Evolutionary conservation across 768 basidiomycete genomes (phyloP), one percentile per base, ranked within the genome.

Genomic region (Suillus variegatus): DNA sequence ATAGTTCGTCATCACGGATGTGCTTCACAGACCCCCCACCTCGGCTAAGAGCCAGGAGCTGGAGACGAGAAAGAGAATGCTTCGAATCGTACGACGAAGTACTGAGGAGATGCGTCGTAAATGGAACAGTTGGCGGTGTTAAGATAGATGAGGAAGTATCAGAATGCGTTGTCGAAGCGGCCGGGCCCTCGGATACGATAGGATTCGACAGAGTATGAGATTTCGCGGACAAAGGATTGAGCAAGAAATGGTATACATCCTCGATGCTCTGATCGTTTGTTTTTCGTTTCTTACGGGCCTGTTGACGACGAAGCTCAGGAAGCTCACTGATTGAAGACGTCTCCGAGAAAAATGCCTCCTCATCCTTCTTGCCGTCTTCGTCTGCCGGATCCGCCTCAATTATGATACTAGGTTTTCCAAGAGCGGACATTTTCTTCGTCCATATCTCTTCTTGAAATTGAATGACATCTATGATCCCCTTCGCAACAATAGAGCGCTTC

Each of bases 1-100:
- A 92, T 28, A 94, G 77, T 65, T 93, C 92, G 9, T 91, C 88
- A 66, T 94, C 92, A 2, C 70, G 67, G 22, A 94, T 85, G 25
- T 82, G 76, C 28, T 78, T 78, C 43, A 75, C 79, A 7, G 77
- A 78, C 56, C 81, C 81, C 43, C 87, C 88, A 54, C 90, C 88
- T 52, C 89, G 87, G 55, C 81, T 79, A 13, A 81, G 78, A 0
- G 82, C 77, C 41, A 94, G 82, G 35, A 88, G 75, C 67, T 92
- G 90, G 10, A 94, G 81, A 41, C 92, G 89, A 3, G 88, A 87
- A 2, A 87, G 91, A 28, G 71, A 64, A 22, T 64, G 64, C 14
- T 46, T 56, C 60, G 20, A 65, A 36, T 64, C 67, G 62, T 70
- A 75, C 73, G 40, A 71, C 56, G 57, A 76, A 62, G 75, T 64